A percentile compares a stretch with the other conserved stretches of the same genome.
Conservation (phyloP, 495 filamentous ascomycete genomes). For the Penicillium macrosclerotiorum region DNA sequence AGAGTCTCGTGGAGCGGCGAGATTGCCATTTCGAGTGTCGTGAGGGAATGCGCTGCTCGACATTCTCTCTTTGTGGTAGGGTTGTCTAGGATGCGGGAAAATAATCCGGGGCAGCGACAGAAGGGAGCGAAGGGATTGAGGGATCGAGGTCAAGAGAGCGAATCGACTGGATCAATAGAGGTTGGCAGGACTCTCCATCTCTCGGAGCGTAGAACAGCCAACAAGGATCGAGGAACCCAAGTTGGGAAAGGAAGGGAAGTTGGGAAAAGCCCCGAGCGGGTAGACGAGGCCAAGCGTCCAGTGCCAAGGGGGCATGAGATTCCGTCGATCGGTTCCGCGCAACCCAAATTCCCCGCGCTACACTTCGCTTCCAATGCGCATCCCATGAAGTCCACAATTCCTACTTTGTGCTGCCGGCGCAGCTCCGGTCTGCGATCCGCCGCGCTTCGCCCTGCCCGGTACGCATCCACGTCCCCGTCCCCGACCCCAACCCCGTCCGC, state of each 20-base stretch:
- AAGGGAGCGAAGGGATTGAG: not conserved
- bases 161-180: conserved; percentile 12
- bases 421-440: conserved; percentile 10
- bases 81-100: not conserved
- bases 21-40: conserved; percentile 28
- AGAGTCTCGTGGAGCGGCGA: conserved; percentile 69
- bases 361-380: conserved; percentile 4
- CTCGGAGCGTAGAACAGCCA: not conserved
- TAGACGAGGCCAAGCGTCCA: not conserved
- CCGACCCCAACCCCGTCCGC: too few species aligned
- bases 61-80: conserved; percentile 33
- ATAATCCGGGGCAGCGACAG: not conserved
- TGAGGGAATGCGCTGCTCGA: conserved; percentile 32
- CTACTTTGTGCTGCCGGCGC: conserved; percentile 12
- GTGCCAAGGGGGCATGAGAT: conserved; percentile 13
- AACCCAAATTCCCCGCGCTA: conserved; percentile 18
- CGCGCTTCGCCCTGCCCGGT: conserved; percentile 16
- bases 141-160: not conserved
- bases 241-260: conserved; percentile 3
- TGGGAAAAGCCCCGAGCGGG: conserved; percentile 3
- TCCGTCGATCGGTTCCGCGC: conserved; percentile 18
- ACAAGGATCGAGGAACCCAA: not conserved
- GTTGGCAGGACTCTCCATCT: conserved; percentile 21
- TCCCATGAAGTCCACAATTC: conserved; percentile 30
- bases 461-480: conserved; percentile 21